phyloP scores from a whole-genome alignment of 2,329 filamentous ascomycete genomes.

The Fusarium stilboides region DNA sequence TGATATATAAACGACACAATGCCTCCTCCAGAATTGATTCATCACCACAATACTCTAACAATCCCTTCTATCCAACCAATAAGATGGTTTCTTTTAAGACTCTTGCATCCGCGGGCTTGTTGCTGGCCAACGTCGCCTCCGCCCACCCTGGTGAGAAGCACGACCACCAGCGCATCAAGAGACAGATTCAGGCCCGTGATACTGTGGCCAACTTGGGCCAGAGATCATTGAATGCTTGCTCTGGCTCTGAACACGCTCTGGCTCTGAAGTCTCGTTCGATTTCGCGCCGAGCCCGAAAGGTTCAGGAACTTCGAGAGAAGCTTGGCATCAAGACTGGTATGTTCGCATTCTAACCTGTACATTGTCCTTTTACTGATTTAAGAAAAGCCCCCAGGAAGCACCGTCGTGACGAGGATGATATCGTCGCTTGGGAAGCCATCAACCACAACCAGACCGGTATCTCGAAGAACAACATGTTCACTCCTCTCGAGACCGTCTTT shows the following conservation, averaged over 20 bases:
- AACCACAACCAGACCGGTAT: slow-evolving; percentile 17
- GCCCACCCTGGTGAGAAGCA: slow-evolving; percentile 21
- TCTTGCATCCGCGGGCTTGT: not conserved
- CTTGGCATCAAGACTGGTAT: slow-evolving; percentile 16
- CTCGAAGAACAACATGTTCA: slow-evolving; percentile 1
- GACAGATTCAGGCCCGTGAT: slow-evolving; percentile 16
- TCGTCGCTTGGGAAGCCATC: slow-evolving; percentile 13
- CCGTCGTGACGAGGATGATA: slow-evolving; percentile 9
- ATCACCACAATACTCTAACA: not conserved
- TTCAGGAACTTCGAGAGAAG: slow-evolving; percentile 9
- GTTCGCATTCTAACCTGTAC: accelerated
- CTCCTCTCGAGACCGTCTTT: slow-evolving; percentile 13
- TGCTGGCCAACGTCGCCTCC: not conserved
- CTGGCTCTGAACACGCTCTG: not conserved
- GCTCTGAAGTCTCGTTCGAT: slow-evolving; percentile 13
- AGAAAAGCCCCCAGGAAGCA: slow-evolving; percentile 6
- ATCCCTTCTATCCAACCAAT: not conserved
- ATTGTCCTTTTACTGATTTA: accelerated
- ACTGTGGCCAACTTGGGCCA: slow-evolving; percentile 8
- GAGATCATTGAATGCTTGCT: slow-evolving; percentile 2
- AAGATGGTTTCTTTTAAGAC: slow-evolving; percentile 16
- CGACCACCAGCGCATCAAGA: slow-evolving; percentile 20
- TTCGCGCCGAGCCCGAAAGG: slow-evolving; percentile 11
- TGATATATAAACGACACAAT: not conserved
- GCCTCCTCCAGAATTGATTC: not conserved